Base-by-base conservation (phyloP, 768 basidiomycete genomes). In the Solioccasus polychromus region DNA sequence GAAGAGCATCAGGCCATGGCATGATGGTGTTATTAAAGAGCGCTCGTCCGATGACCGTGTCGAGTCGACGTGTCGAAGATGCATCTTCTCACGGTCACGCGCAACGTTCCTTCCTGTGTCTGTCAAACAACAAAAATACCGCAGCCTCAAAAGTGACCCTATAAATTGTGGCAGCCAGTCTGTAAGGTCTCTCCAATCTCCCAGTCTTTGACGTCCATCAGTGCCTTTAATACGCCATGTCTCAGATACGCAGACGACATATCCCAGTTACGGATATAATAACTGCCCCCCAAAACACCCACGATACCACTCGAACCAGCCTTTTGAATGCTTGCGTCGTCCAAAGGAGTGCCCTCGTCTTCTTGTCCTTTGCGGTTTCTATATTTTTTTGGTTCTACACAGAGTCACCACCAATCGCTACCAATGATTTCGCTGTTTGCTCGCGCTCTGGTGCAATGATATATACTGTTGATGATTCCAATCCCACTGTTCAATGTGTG, bases 401-500 rank as follows among this genome's bases (percentile, higher is more conserved):
- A 15, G 36, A 19, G 25, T 10, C 10, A n/a, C 29, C 51, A 22
- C 22, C 41, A 18, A 7, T 39, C 14, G 55, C 64, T 23, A 49
- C 64, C 3, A 44, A 58, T n/a, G 40, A 67, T 5, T 87, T 86
- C 56, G 82, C 78, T 1, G 53, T 88, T n/a, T 88, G 86, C 62
- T 79, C 85, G 23, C 71, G 58, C 39, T 66, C 74, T 10, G 72
- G 71, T 17, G 53, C 70, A 39, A 64, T 67, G 24, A 74, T 90
- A 39, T 87, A 88, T 55, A 85, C 82, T 15, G 83, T 88, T n/a
- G 83, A 89, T 58, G 61, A 66, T 6, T 44, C 60, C 24, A 73
- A 76, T 48, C 64, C 75, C 4, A 70, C 64, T 44, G 77, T 72
- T 5, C 78, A 88, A 55, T 89, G 87, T 52, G 70, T 90, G 29